phyloP scores from a whole-genome alignment of 441 rosid species.

The Gossypium lobatum region DNA sequence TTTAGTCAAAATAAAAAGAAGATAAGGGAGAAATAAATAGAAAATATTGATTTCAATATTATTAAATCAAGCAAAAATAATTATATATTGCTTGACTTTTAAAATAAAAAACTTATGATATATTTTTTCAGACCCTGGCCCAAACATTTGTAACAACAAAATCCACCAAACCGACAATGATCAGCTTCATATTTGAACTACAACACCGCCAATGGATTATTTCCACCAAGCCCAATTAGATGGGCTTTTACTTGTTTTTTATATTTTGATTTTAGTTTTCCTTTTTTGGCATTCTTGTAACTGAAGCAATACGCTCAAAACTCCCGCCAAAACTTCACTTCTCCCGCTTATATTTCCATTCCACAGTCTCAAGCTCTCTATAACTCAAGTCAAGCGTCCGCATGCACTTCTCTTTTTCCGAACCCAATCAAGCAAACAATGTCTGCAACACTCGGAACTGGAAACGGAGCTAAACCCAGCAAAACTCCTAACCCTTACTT shows the following conservation, averaged over 20 bases:
- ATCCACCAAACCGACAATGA: background rate
- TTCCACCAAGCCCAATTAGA: background rate
- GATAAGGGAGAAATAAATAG: too few species aligned
- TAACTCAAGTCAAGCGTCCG: background rate
- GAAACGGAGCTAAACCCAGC: slow-evolving; percentile 15
- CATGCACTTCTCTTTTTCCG: background rate
- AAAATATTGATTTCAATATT: too few species aligned
- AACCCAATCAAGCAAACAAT: slow-evolving; percentile 24
- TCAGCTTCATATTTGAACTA: background rate
- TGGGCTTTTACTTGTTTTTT: background rate
- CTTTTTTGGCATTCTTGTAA: background rate
- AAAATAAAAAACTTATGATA: background rate
- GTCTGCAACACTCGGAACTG: slow-evolving; percentile 1
- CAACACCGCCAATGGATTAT: background rate
- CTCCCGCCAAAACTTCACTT: slow-evolving; percentile 7
- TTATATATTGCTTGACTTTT: background rate
- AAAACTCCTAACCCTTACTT: slow-evolving; percentile 22
- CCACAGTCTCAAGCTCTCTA: background rate
- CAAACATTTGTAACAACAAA: background rate
- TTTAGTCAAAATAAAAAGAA: too few species aligned
- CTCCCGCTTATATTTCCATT: background rate
- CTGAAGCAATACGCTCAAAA: background rate
- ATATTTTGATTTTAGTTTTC: background rate
- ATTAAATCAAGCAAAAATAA: background rate
- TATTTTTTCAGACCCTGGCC: background rate